These are phyloP conservation scores for Pestalotiopsis sp. DNA, from an alignment of 2,329 filamentous ascomycete species.

Conservation along the genomic window DNA sequence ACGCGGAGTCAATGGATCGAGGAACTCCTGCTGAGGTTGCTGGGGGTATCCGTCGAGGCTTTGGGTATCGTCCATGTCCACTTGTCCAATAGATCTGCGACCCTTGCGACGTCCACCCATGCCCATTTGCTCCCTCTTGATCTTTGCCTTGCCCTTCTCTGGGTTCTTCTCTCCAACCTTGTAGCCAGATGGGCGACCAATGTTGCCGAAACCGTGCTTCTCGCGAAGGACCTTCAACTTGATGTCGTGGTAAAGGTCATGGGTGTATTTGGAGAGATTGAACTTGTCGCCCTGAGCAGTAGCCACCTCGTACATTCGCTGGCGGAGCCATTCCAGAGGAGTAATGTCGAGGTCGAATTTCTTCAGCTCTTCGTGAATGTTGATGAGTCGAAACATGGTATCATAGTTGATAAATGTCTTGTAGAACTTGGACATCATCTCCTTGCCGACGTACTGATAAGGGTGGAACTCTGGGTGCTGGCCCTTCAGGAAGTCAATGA, in stretches of 20 bases:
- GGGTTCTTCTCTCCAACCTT: conserved; percentile 43
- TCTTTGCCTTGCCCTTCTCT: conserved; percentile 31
- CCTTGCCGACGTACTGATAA: conserved; percentile 58
- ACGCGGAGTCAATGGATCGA: conserved; percentile 31
- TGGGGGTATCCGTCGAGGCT: conserved; percentile 18
- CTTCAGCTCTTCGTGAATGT: conserved; percentile 55
- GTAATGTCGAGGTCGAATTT: conserved; percentile 56
- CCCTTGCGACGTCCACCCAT: conserved; percentile 25
- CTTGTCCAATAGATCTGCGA: conserved; percentile 33
- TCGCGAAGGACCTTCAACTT: conserved; percentile 52
- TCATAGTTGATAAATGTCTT: conserved; percentile 53
- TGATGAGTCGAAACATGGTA: conserved; percentile 57
- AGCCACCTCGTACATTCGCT: conserved; percentile 56
- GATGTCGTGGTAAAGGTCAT: conserved; percentile 59
- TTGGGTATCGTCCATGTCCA: conserved; percentile 29
- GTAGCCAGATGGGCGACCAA: conserved; percentile 53
- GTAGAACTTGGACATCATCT: conserved; percentile 46
- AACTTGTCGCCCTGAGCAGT: conserved; percentile 47
- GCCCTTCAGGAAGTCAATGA: conserved; percentile 52
- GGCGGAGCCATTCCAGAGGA: conserved; percentile 59
- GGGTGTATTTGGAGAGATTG: conserved; percentile 52
- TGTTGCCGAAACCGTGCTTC: conserved; percentile 59
- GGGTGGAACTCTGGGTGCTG: conserved; percentile 53
- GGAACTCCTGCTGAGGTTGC: conserved; percentile 21
- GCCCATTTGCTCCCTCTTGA: conserved; percentile 26